Evolutionary conservation across 306 rosid genomes (phyloP).

Genomic region (Purshia tridentata): DNA sequence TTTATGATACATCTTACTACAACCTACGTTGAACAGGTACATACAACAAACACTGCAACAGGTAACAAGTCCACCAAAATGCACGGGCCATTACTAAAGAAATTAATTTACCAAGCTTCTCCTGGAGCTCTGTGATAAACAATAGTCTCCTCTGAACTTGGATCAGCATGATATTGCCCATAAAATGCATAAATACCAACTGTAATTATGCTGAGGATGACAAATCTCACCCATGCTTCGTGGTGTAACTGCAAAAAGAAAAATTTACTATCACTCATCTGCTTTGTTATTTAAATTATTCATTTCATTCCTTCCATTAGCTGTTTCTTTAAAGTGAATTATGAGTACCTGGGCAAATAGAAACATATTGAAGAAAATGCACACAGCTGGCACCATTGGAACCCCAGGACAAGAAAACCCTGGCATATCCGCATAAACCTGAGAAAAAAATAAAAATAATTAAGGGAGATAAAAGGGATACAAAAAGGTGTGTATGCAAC

Average conservation of each 20-base stretch:
- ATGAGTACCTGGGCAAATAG: slow-evolving; percentile 79
- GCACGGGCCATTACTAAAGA: neutral
- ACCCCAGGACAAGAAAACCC: slow-evolving; percentile 96
- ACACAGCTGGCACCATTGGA: slow-evolving; percentile 66
- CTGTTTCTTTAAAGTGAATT: slow-evolving; percentile 6
- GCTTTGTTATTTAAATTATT: slow-evolving; percentile 9
- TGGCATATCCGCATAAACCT: slow-evolving; percentile 68
- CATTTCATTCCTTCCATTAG: slow-evolving; percentile 5
- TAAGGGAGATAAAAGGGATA: slow-evolving; percentile 20
- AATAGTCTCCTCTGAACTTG: slow-evolving; percentile 49
- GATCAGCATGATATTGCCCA: slow-evolving; percentile 89
- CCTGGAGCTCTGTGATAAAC: slow-evolving; percentile 47
- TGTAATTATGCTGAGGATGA: slow-evolving; percentile 51
- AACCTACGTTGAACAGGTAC: slow-evolving; percentile 10
- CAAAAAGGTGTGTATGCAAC: neutral
- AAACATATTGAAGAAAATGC: slow-evolving; percentile 94
- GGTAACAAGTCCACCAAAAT: neutral
- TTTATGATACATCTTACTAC: slow-evolving; percentile 14
- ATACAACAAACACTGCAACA: slow-evolving; percentile 17
- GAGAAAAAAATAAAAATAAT: slow-evolving; percentile 20
- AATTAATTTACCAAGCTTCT: slow-evolving; percentile 34
- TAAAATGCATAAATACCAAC: slow-evolving; percentile 78
- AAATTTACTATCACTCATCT: slow-evolving; percentile 21
- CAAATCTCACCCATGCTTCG: slow-evolving; percentile 94
- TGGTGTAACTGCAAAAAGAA: slow-evolving; percentile 62